Evolutionary conservation across 2,329 filamentous ascomycete genomes (phyloP), one percentile per base, ranked within the genome.

Genomic region (Microdochium nivale): DNA sequence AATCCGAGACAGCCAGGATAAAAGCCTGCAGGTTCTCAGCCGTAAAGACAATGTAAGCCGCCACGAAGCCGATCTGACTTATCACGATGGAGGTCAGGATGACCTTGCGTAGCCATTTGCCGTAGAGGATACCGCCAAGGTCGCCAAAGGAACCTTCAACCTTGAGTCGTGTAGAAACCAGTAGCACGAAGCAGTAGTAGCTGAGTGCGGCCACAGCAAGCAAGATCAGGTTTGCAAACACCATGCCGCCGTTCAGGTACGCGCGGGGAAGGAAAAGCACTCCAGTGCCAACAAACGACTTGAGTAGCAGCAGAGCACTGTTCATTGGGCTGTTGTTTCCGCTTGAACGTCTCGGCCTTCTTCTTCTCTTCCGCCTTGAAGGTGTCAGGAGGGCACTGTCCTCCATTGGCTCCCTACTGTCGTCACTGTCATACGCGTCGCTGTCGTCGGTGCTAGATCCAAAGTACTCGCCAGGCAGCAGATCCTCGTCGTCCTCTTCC

Each of bases 141-240:
- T 97, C 94, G 68, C 94, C 94, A 70, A 97, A 99, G 1, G 94
- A 97, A n/a, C 88, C 90, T 48, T 91, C 86, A 25, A 97, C 81
- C 64, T 83, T 87, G 48, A 96, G 74, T 32, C 94, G 86, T 2
- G 90, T 94, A 54, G 86, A 86, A 56, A 96, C 90, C 30, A 99
- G 80, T 14, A 99, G 78, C 43, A 99, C 90, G 70, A 99, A 99
- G 72, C 91, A 96, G 74, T 96, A 96, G 71, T 96, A 99, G 66
- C 91, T 96, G 53, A 99, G 75, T 2, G 80, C 74, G 7, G 94
- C 91, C 16, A 99, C 89, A 37, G 78, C 80, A 23, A 99, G 75
- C n/a, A 99, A 80, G 16, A 99, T 87, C 49, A 95, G 58, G 64
- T 95, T 96, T 62, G 90, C 96, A 70, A 99, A 99, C 16, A 96